phyloP scores from a whole-genome alignment of 192 early-diverging fungal species.

The Linnemannia exigua region DNA sequence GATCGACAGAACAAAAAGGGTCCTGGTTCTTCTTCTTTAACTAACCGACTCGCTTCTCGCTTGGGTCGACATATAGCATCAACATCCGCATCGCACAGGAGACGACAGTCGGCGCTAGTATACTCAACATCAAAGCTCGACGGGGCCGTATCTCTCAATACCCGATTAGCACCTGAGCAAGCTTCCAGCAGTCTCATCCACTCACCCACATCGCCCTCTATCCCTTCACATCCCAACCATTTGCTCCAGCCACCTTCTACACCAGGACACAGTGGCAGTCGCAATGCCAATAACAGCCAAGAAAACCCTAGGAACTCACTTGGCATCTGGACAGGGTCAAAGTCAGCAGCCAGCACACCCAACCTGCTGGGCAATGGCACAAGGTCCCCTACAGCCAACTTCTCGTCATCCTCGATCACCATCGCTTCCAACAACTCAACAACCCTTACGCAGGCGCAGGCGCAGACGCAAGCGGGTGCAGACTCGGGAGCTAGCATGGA shows the following conservation, averaged over 20 bases:
- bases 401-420: constrained; percentile 13
- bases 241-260: constrained; percentile 30
- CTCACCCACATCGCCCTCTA: background rate
- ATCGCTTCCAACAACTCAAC: background rate
- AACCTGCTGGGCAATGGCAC: constrained; percentile 26
- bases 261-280: background rate
- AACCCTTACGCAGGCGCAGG: constrained; percentile 4
- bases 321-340: constrained; percentile 41
- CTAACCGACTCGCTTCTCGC: background rate
- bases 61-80: background rate
- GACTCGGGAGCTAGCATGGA: constrained; percentile 31
- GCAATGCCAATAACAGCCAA: background rate
- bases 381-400: background rate
- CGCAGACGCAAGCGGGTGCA: constrained; percentile 16
- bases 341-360: constrained; percentile 45
- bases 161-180: background rate
- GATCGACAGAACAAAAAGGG: background rate
- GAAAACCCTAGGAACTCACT: constrained; percentile 20
- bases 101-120: constrained; percentile 40
- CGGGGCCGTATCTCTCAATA: background rate
- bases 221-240: constrained; percentile 6
- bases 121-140: constrained; percentile 35
- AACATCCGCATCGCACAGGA: constrained; percentile 38
- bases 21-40: background rate
- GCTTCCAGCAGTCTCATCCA: background rate